Conservation (phyloP, 2,329 filamentous ascomycete genomes). For the Colletotrichum kahawae region DNA sequence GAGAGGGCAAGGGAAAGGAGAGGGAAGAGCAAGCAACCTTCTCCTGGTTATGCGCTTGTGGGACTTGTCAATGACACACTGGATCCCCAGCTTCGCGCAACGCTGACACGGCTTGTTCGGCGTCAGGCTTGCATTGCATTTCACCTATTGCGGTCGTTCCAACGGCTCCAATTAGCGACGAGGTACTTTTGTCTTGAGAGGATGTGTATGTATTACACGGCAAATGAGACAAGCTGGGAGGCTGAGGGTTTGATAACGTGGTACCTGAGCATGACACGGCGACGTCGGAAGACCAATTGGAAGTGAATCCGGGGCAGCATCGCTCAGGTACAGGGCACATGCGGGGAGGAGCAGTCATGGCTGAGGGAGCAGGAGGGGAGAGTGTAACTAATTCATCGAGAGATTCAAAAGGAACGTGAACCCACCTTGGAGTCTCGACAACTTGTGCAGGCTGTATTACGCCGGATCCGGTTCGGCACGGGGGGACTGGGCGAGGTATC, state of each 20-base stretch:
- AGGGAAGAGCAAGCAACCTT: slow-evolving; percentile 35
- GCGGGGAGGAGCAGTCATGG: background rate
- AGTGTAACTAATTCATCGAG: background rate
- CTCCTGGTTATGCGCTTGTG: slow-evolving; percentile 51
- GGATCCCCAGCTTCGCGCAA: slow-evolving; percentile 47
- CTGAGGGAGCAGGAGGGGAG: background rate
- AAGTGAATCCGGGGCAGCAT: background rate
- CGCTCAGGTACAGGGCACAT: background rate
- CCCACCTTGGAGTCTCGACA: slow-evolving; percentile 42
- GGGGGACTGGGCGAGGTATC: slow-evolving; percentile 12
- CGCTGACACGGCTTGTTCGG: slow-evolving; percentile 48
- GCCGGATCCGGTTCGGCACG: slow-evolving; percentile 29
- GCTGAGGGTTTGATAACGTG: background rate
- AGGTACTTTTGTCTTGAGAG: background rate
- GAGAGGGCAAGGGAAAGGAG: background rate
- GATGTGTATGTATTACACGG: background rate
- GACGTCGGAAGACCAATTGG: background rate
- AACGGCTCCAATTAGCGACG: background rate
- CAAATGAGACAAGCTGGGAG: background rate
- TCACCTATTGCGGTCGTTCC: slow-evolving; percentile 39
- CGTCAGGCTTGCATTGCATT: slow-evolving; percentile 45
- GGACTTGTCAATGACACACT: slow-evolving; percentile 51
- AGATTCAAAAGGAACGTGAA: background rate
- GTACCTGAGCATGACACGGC: background rate
- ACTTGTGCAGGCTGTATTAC: slow-evolving; percentile 35